These are phyloP conservation scores for Berberis thunbergii DNA, from an alignment of 164 flowering plant genomes.

Conservation along the genomic window DNA sequence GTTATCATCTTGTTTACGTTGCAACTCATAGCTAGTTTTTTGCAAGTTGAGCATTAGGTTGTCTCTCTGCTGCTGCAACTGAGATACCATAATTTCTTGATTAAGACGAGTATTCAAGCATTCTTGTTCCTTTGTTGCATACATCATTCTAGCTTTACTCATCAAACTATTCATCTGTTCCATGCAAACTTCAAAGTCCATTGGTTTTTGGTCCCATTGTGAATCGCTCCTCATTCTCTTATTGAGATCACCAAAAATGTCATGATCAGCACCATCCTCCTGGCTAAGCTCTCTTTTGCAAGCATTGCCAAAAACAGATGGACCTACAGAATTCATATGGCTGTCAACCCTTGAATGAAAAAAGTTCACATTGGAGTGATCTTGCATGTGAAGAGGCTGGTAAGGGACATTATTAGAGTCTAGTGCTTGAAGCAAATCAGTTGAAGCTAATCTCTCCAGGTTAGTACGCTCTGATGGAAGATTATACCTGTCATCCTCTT, in stretches of 20 bases:
- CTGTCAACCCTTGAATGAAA: constrained; percentile 27
- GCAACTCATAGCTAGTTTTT: constrained; percentile 31
- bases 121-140: constrained; percentile 41
- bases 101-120: constrained; percentile 22
- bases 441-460: constrained; percentile 32
- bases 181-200: constrained; percentile 36
- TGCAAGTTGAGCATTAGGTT: constrained; percentile 32
- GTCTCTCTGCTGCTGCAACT: constrained; percentile 47
- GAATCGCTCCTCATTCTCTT: constrained; percentile 54
- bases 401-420: constrained; percentile 29
- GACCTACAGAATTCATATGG: constrained; percentile 20
- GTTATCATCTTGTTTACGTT: constrained; percentile 38
- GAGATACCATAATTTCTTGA: constrained; percentile 30
- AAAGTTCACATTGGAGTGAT: constrained; percentile 34
- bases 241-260: constrained; percentile 23
- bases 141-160: constrained; percentile 34
- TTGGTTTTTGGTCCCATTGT: constrained; percentile 34
- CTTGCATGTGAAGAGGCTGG: constrained; percentile 27
- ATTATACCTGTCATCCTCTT: constrained; percentile 21
- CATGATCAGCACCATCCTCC: constrained; percentile 31
- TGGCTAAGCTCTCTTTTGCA: constrained; percentile 45
- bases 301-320: constrained; percentile 34
- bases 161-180: constrained; percentile 33
- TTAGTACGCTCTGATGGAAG: constrained; percentile 17
- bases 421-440: constrained; percentile 41